Percentiles rank a stretch among this genome's conserved stretches.
These are phyloP conservation scores for Tephrocybe sp. DNA, from an alignment of 768 basidiomycete genomes.

Conservation along the genomic window DNA sequence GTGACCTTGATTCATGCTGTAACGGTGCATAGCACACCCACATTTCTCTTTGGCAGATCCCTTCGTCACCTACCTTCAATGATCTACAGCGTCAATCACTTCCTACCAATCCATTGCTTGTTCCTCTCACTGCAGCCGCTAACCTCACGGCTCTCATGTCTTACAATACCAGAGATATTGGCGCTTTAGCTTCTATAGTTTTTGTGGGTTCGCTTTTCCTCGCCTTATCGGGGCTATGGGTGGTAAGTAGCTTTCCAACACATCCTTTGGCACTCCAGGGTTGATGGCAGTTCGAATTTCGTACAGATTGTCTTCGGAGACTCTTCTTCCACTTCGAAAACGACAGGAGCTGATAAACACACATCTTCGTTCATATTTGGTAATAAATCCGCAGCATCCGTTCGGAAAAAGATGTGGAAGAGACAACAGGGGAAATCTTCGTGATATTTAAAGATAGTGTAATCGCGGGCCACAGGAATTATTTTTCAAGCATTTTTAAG, in stretches of 20 bases:
- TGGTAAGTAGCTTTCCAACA: conserved; percentile 45
- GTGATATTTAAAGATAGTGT: conserved; percentile 11
- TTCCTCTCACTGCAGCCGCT: conserved; percentile 54
- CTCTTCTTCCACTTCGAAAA: conserved; percentile 55
- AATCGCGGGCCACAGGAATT: too few relatives aligned
- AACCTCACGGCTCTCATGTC: conserved; percentile 58
- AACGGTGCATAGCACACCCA: background rate
- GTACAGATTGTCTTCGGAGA: conserved; percentile 60
- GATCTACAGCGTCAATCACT: conserved; percentile 23
- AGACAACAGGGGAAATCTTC: conserved; percentile 29
- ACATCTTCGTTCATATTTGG: conserved; percentile 80
- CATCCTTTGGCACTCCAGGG: conserved; percentile 5
- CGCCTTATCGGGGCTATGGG: conserved; percentile 70
- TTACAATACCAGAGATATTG: conserved; percentile 59
- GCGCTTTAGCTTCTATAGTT: conserved; percentile 52
- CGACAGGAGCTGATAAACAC: conserved; percentile 79
- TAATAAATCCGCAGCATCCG: conserved; percentile 65
- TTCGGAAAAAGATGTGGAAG: conserved; percentile 58
- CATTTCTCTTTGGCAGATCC: conserved; percentile 31
- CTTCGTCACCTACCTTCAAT: conserved; percentile 40
- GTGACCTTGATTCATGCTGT: conserved; percentile 13
- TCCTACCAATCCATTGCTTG: conserved; percentile 60
- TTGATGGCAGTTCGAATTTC: background rate
- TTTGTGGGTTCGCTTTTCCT: conserved; percentile 48
- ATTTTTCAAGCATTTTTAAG: background rate